Base-by-base conservation (phyloP, 768 basidiomycete genomes). In the Hericium alpestre region DNA sequence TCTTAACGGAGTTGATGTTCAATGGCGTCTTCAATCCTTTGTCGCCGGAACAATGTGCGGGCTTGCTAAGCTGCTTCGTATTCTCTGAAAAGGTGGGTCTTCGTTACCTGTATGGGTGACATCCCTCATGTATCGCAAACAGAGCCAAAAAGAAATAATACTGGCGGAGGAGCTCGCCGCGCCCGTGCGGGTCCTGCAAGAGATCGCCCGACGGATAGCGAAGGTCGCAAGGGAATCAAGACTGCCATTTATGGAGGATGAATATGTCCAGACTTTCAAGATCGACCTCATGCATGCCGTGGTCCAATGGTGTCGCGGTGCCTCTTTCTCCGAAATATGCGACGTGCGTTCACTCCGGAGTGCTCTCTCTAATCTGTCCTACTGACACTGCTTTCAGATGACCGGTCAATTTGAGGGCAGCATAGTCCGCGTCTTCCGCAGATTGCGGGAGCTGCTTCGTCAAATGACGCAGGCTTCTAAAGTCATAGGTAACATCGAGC, bases 201-300 rank as follows among this genome's bases (percentile, higher is more conserved):
- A 99, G 69, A 82, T 90, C 41, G 95, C 96, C 0, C 75, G 92
- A 38, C 82, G 92, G 54, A 99, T 99, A 65, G 96, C 96, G n/a
- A 94, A 90, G 67, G 90, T 98, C 6, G 92, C 92, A 4, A 88
- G 87, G 62, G 96, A 99, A 71, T 90, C 87, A 22, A 96, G 96
- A 68, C 76, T 99, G 4, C 72, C 86, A 0, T 69, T 98, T 49
- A 84, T 89, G 54, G 95, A 98, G 70, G 88, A 96, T 57, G 92
- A 95, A 60, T 99, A 99, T 68, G 91, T 99, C 1, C 78, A 84
- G 55, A 91, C 89, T 11, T 99, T 99, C 83, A 98, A 97, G 71
- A 90, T 96, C 18, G 95, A 97, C 66, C 82, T 99, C 53, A 99
- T 98, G 93, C 95, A 98, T 61, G 91, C 90, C 0, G 96, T 98